Conservation (phyloP, 805 yeast species). For the Cyberlindnera subsufficiens region DNA sequence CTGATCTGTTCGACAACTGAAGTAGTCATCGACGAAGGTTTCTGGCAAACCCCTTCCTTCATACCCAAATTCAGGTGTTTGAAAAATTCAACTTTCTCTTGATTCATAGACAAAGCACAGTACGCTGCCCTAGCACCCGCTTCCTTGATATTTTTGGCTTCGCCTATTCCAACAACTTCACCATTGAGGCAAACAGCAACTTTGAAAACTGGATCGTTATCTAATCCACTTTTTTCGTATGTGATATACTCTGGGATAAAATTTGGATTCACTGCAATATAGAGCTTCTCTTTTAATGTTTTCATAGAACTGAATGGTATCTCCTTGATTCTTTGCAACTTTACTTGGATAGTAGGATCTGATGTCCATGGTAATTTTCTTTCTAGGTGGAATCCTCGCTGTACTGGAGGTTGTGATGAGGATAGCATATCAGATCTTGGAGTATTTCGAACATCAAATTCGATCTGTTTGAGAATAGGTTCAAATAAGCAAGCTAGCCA, state of each 20-base stretch:
- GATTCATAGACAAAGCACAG: conserved; percentile 55
- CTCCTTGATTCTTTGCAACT: conserved; percentile 9
- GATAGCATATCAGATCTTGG: no score
- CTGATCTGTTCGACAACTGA: conserved; percentile 1
- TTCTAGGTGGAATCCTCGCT: no score
- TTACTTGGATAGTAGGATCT: no score
- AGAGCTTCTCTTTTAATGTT: conserved; percentile 57
- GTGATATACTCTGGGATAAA: conserved; percentile 47
- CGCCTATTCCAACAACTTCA: conserved; percentile 60
- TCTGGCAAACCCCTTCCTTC: not conserved
- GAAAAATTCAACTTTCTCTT: conserved; percentile 43
- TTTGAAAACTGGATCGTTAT: conserved; percentile 29
- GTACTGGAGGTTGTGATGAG: no score
- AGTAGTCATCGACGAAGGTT: not conserved
- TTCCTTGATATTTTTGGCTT: conserved; percentile 51
- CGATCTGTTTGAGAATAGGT: not conserved
- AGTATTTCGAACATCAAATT: no score
- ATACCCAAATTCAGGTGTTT: not conserved
- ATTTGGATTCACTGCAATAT: conserved; percentile 54
- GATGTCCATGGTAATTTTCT: no score
- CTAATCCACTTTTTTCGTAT: conserved; percentile 35
- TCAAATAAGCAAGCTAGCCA: conserved; percentile 46
- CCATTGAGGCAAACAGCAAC: conserved; percentile 64
- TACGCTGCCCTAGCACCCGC: conserved; percentile 83
- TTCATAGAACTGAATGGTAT: conserved; percentile 33